Base-by-base conservation (phyloP, 768 basidiomycete genomes). In the Pulveroboletus frians region DNA sequence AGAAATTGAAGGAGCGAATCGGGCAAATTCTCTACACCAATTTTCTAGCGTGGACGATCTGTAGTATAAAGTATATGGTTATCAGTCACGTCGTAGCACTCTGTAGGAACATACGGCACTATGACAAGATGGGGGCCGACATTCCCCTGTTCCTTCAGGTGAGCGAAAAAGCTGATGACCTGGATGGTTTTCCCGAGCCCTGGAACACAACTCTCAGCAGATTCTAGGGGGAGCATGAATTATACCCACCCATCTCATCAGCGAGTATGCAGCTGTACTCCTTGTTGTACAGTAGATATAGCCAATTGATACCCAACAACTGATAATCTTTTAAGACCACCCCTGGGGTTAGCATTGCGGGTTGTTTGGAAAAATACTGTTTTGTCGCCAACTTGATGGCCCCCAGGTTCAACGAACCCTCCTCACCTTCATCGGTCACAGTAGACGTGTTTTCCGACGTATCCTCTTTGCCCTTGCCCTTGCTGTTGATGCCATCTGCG, bases 111-210 rank as follows among this genome's bases (percentile, higher is more conserved):
- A 57, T 71, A 97, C 85, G 96, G 96, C 9, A 99, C 96, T 57
- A 98, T 83, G 43, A 99, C 77, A 26, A 98, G 81, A 70, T 97
- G 92, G 13, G 94, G 93, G 0, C 93, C 95, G 47, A 74, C 76
- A 46, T 75, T 77, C 15, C 86, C 88, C 42, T 73, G 77, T 59
- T 92, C 88, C 64, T 88, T 90, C 43, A 98, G 75, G 59, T 88
- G 78, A 4, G 94, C 89, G 53, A 98, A 80, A 73, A 99, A 96
- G 47, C 93, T 88, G 66, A 99, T 99, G 47, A 99, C 96, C 71
- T 99, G 96, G 34, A 95, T 88, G 2, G 96, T 99, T 76, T 99
- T 99, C 23, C 96, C 96, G 55, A 99, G 83, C 61, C 95, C 95
- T 96, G 46, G 5, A 14, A 40, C 26, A 27, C 27, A 21, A 5